Evolutionary conservation across 2,329 filamentous ascomycete genomes (phyloP).

Genomic region (Talaromyces funiculosus): DNA sequence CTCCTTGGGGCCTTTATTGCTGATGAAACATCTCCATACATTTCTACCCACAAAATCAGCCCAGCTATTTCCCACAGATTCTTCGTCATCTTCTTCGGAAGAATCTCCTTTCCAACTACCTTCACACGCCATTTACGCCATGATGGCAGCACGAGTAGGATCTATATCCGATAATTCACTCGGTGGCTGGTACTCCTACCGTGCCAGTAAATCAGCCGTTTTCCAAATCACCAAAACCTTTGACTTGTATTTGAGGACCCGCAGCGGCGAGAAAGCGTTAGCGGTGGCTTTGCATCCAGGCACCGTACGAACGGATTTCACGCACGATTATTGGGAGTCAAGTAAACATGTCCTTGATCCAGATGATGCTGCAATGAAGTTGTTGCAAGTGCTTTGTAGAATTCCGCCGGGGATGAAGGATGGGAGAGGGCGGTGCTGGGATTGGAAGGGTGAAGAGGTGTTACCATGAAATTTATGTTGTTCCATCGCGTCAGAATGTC

Average conservation of each 20-base stretch:
- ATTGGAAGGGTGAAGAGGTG: conserved; percentile 63
- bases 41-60: conserved; percentile 61
- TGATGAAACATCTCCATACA: conserved; percentile 67
- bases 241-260: conserved; percentile 58
- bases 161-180: conserved; percentile 65
- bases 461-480: conserved; percentile 39
- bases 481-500: not conserved
- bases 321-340: conserved; percentile 61
- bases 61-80: not conserved
- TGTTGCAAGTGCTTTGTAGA: conserved; percentile 54
- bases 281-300: conserved; percentile 71
- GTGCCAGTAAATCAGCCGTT: conserved; percentile 68
- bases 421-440: conserved; percentile 61
- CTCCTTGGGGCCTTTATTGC: conserved; percentile 65
- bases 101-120: conserved; percentile 40
- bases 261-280: conserved; percentile 57
- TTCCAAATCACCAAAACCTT: conserved; percentile 66
- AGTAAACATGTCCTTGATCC: conserved; percentile 63
- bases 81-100: not conserved
- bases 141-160: conserved; percentile 73
- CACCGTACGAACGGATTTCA: conserved; percentile 71
- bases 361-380: conserved; percentile 59
- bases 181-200: conserved; percentile 79
- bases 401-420: conserved; percentile 34
- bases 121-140: conserved; percentile 59